Conservation (phyloP, 768 basidiomycete genomes). For the Naganishia kalamii region DNA sequence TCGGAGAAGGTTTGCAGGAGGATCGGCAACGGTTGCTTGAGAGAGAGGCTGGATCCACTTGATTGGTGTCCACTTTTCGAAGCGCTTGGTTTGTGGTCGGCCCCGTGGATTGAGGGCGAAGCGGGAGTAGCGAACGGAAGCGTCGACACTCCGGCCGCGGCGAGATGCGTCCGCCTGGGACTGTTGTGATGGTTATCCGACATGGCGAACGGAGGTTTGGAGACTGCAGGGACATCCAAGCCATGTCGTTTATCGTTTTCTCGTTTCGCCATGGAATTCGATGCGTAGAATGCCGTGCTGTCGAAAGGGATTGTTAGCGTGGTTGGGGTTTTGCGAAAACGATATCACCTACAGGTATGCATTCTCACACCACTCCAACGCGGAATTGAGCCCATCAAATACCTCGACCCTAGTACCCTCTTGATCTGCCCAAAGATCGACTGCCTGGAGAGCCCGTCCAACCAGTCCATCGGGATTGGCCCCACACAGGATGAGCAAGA, state of each 20-base stretch:
- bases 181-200: conserved; percentile 55
- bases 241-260: conserved; percentile 4
- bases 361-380: conserved; percentile 96
- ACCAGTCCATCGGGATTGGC: conserved; percentile 56
- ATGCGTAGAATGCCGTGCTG: conserved; percentile 45
- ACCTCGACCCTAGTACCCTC: conserved; percentile 70
- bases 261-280: conserved; percentile 20
- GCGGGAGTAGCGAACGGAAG: conserved; percentile 20
- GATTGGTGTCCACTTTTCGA: neutral
- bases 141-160: conserved; percentile 65
- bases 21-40: conserved; percentile 64
- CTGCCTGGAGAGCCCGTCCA: conserved; percentile 66
- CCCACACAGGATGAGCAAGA: conserved; percentile 85
- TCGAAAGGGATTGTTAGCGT: neutral
- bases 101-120: neutral
- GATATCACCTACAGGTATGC: conserved; percentile 79
- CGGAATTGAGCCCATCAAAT: conserved; percentile 76
- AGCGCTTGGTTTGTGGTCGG: neutral
- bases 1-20: conserved; percentile 74
- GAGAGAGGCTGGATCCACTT: conserved; percentile 22
- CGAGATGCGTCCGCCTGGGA: conserved; percentile 62
- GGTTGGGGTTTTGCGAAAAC: conserved; percentile 32
- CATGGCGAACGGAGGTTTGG: conserved; percentile 51
- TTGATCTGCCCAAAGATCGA: conserved; percentile 61
- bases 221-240: conserved; percentile 40